Evolutionary conservation across 495 filamentous ascomycete species (phyloP).

Genomic region (Polyplosphaeria fusca): DNA sequence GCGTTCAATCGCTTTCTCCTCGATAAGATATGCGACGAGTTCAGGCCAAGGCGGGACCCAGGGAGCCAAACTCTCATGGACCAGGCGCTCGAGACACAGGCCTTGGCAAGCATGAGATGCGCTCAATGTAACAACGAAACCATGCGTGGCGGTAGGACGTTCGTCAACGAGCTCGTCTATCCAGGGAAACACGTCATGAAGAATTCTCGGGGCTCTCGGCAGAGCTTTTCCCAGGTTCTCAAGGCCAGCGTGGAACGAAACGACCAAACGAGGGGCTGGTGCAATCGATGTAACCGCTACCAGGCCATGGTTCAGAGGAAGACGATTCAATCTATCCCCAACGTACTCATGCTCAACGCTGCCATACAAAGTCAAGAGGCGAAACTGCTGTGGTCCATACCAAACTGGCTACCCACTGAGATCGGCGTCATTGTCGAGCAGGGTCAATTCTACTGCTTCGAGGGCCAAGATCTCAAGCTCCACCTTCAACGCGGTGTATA

Average conservation of each 20-base stretch:
- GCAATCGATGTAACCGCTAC: slow-evolving; percentile 80
- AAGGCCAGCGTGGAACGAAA: slow-evolving; percentile 85
- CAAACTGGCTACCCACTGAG: slow-evolving; percentile 86
- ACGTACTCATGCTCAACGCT: slow-evolving; percentile 79
- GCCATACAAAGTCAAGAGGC: slow-evolving; percentile 67
- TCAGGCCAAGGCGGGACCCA: slow-evolving; percentile 57
- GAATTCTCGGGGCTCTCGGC: slow-evolving; percentile 45
- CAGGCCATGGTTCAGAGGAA: slow-evolving; percentile 76
- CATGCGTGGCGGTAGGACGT: slow-evolving; percentile 61
- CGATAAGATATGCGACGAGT: slow-evolving; percentile 68
- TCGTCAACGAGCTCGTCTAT: slow-evolving; percentile 83
- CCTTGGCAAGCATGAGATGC: slow-evolving; percentile 65
- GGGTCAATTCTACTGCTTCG: slow-evolving; percentile 82
- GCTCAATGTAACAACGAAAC: slow-evolving; percentile 78
- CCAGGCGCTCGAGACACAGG: slow-evolving; percentile 50
- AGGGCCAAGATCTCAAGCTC: slow-evolving; percentile 77
- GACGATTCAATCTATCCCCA: slow-evolving; percentile 73
- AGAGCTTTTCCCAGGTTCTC: slow-evolving; percentile 74
- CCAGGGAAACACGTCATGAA: slow-evolving; percentile 37
- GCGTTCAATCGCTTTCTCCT: slow-evolving; percentile 73
- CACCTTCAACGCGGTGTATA: slow-evolving; percentile 61
- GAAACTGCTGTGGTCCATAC: slow-evolving; percentile 76
- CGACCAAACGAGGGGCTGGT: slow-evolving; percentile 81
- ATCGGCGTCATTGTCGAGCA: slow-evolving; percentile 81
- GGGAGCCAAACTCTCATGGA: slow-evolving; percentile 54